Percentiles rank a stretch among this genome's conserved stretches.
Evolutionary conservation across 805 yeast species (phyloP).

Genomic region (Saturnispora sanitii): DNA sequence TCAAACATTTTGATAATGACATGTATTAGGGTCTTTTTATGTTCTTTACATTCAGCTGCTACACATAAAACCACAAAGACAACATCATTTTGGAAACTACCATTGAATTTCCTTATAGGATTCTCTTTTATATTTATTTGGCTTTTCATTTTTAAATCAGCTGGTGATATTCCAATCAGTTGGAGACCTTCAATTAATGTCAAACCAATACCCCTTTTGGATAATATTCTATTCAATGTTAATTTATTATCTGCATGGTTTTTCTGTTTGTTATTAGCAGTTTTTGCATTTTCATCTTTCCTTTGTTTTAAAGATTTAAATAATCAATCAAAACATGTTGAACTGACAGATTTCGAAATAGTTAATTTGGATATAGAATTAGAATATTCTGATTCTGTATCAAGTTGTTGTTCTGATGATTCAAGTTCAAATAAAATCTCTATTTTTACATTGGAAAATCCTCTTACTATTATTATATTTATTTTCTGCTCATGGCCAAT

Average conservation of each 20-base stretch:
- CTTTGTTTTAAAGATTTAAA: too few species aligned
- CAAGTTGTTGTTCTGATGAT: neutral
- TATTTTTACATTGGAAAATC: too few species aligned
- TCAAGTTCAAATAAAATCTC: too few species aligned
- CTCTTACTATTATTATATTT: neutral
- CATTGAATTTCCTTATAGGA: slow-evolving; percentile 37
- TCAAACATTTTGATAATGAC: too few species aligned
- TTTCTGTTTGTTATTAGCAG: neutral
- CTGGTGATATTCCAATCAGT: slow-evolving; percentile 44
- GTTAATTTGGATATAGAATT: too few species aligned
- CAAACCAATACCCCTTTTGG: slow-evolving; percentile 35
- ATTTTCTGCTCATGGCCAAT: slow-evolving; percentile 33
- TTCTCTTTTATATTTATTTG: slow-evolving; percentile 46
- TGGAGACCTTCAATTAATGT: slow-evolving; percentile 47
- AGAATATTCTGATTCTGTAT: too few species aligned
- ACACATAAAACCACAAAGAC: too few species aligned
- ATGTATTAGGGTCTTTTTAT: too few species aligned
- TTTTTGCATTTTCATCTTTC: too few species aligned
- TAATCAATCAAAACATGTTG: too few species aligned
- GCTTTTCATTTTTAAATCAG: slow-evolving; percentile 49
- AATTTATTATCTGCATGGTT: neutral
- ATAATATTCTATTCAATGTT: slow-evolving; percentile 29
- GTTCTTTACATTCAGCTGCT: too few species aligned
- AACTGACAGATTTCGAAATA: too few species aligned
- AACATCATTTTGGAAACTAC: slow-evolving; percentile 18